A percentile compares a stretch with the other conserved stretches of the same genome.
Evolutionary conservation across 345 rosid species (phyloP).

Genomic region (Orychophragmus violaceus): DNA sequence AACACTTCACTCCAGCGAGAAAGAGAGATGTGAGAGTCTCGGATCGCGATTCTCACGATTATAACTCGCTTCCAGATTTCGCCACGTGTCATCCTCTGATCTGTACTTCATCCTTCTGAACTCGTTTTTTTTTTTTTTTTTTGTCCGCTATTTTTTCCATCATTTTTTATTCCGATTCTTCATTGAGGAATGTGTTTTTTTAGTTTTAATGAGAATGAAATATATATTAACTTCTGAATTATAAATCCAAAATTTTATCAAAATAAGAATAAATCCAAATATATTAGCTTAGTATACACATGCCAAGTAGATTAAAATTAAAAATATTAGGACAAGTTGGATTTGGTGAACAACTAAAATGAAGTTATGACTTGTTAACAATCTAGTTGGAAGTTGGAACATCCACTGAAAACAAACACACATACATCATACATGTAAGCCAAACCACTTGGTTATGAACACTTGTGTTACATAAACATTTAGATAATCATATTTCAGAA

Average conservation of each 20-base stretch:
- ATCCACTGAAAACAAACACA: slow-evolving; percentile 15
- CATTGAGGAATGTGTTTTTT: no score
- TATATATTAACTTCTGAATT: no score
- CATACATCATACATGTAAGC: slow-evolving; percentile 7
- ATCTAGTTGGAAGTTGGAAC: slow-evolving; percentile 30
- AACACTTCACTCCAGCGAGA: slow-evolving; percentile 19
- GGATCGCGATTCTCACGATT: background rate
- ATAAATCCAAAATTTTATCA: background rate
- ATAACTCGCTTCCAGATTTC: slow-evolving; percentile 2
- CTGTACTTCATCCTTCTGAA: background rate
- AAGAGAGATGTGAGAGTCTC: slow-evolving; percentile 6
- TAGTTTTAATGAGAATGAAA: no score
- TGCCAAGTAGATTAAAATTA: background rate
- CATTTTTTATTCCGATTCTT: background rate
- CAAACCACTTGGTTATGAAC: background rate
- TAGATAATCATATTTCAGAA: background rate
- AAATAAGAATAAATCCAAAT: background rate
- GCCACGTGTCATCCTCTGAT: slow-evolving; percentile 23
- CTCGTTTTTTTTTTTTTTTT: background rate
- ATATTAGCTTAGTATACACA: slow-evolving; percentile 1
- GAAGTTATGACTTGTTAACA: slow-evolving; percentile 15
- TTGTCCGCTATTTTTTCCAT: background rate
- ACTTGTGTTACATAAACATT: background rate
- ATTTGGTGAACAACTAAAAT: slow-evolving; percentile 30
- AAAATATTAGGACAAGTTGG: background rate